These are phyloP conservation scores for Craterostigma plantagineum DNA, from an alignment of 257 asterid species.

Conservation along the genomic window DNA sequence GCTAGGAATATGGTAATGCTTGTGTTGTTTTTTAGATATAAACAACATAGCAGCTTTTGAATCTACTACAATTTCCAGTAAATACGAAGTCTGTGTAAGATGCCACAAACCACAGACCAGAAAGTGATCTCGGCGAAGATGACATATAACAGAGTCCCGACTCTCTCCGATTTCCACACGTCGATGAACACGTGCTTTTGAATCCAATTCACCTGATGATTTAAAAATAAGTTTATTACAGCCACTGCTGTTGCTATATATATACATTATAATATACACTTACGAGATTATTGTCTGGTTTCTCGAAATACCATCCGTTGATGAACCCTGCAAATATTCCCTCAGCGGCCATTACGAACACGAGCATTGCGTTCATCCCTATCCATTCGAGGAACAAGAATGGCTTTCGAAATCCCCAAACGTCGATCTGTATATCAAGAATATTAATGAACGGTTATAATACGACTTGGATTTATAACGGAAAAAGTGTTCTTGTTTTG, in stretches of 20 bases:
- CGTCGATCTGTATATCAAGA: slow-evolving; percentile 36
- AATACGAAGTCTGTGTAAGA: slow-evolving; percentile 1
- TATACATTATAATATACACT: too few species aligned
- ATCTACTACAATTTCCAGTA: slow-evolving; percentile 5
- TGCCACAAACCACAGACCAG: slow-evolving; percentile 22
- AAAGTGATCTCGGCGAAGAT: slow-evolving; percentile 75
- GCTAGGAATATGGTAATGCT: too few species aligned
- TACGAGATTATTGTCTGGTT: slow-evolving; percentile 45
- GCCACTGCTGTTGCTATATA: too few species aligned
- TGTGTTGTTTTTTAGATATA: too few species aligned
- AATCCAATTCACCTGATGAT: slow-evolving; percentile 67
- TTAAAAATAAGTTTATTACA: too few species aligned
- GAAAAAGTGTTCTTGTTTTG: background rate
- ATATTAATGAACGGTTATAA: too few species aligned
- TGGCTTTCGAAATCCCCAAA: slow-evolving; percentile 41
- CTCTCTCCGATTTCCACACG: slow-evolving; percentile 67
- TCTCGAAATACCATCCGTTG: slow-evolving; percentile 63
- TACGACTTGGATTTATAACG: background rate
- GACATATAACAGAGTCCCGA: slow-evolving; percentile 58
- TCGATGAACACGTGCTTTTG: slow-evolving; percentile 42
- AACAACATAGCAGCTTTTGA: too few species aligned
- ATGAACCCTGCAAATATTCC: slow-evolving; percentile 62
- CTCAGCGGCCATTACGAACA: slow-evolving; percentile 81
- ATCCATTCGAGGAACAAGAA: slow-evolving; percentile 87
- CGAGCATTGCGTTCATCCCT: slow-evolving; percentile 92